phyloP scores from a whole-genome alignment of 2,329 filamentous ascomycete species.

The Hymenoscyphus occultus region DNA sequence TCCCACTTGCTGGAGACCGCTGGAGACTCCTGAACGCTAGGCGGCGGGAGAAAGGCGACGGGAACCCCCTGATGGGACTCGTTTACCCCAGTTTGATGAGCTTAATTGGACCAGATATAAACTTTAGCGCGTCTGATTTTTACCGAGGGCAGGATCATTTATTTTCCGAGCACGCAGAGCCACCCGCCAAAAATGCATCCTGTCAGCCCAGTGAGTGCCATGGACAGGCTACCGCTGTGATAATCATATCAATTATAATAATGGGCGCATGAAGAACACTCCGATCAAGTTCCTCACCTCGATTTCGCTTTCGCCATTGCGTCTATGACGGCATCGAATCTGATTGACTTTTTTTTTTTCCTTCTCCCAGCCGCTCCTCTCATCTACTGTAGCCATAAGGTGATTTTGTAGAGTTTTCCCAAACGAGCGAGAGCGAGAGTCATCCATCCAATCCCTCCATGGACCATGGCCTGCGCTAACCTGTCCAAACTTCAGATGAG shows the following conservation, averaged over 20 bases:
- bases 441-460: no score
- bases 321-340: slow-evolving; percentile 26
- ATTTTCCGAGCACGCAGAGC: not conserved
- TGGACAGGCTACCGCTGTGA: slow-evolving; percentile 4
- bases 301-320: slow-evolving; percentile 16
- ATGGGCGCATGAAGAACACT: slow-evolving; percentile 1
- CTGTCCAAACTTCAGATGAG: not conserved
- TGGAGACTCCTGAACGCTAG: slow-evolving; percentile 14
- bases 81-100: slow-evolving; percentile 19
- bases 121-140: not conserved
- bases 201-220: not conserved
- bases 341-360: slow-evolving; percentile 12
- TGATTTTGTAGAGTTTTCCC: slow-evolving; percentile 7
- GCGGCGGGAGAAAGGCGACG: slow-evolving; percentile 26
- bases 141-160: slow-evolving; percentile 3
- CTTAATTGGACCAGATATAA: slow-evolving; percentile 27
- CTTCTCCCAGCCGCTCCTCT: not conserved
- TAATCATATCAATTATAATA: not conserved
- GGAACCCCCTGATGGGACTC: slow-evolving; percentile 22
- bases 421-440: not conserved
- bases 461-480: no score
- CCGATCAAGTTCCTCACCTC: not conserved
- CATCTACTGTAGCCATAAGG: slow-evolving; percentile 5
- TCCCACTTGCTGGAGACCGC: slow-evolving; percentile 30
- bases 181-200: not conserved